phyloP scores from a whole-genome alignment of 495 filamentous ascomycete species.

The Lepraria neglecta region DNA sequence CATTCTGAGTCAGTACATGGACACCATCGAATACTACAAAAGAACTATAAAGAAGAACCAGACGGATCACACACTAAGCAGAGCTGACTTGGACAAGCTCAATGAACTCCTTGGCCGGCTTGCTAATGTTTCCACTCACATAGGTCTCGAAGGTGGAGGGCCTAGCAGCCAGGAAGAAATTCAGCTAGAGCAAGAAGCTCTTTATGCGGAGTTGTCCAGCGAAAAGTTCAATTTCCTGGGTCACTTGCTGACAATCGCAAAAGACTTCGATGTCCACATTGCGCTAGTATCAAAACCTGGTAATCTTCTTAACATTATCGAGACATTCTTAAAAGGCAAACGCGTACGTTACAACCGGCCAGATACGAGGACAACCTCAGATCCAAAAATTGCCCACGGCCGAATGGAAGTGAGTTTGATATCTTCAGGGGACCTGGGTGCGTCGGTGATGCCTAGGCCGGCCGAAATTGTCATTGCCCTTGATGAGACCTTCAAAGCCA shows the following conservation, averaged over 20 bases:
- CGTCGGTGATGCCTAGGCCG: constrained; percentile 33
- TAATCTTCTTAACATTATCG: constrained; percentile 43
- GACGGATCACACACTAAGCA: constrained; percentile 15
- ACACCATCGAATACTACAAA: constrained; percentile 26
- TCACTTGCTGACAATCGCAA: constrained; percentile 43
- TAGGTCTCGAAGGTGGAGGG: constrained; percentile 45
- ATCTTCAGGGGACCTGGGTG: constrained; percentile 35
- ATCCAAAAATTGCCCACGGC: constrained; percentile 33
- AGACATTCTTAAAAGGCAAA: constrained; percentile 47
- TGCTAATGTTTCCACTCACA: constrained; percentile 47
- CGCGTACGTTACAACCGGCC: constrained; percentile 40
- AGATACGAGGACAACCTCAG: constrained; percentile 35
- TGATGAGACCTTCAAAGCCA: constrained; percentile 43
- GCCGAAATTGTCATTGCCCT: constrained; percentile 49
- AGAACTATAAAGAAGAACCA: constrained; percentile 25
- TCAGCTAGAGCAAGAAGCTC: constrained; percentile 41
- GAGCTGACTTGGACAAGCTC: constrained; percentile 31
- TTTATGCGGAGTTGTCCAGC: constrained; percentile 52
- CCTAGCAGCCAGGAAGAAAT: constrained; percentile 36
- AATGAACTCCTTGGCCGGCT: constrained; percentile 39
- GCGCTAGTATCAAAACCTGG: constrained; percentile 42
- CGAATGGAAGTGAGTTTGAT: constrained; percentile 46
- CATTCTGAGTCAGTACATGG: constrained; percentile 30
- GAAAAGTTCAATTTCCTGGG: constrained; percentile 53
- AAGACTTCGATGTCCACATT: constrained; percentile 41